These are phyloP conservation scores for Candida pseudoglaebosa DNA, from an alignment of 805 yeast species.

Conservation along the genomic window DNA sequence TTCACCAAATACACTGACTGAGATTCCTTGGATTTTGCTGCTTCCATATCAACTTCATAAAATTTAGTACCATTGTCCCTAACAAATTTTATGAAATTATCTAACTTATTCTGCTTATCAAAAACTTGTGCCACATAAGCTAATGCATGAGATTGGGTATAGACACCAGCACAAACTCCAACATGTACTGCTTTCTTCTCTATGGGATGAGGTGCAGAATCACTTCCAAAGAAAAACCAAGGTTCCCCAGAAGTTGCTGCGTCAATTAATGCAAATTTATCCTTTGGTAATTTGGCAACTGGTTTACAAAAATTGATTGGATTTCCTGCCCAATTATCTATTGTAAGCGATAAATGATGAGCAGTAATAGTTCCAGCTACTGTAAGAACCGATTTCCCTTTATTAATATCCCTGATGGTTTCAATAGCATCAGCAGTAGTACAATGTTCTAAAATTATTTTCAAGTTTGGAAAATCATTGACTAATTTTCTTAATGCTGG, in stretches of 20 bases:
- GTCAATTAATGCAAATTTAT: constrained; percentile 69
- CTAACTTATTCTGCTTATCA: constrained; percentile 59
- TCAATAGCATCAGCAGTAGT: constrained; percentile 87
- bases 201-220: constrained; percentile 95
- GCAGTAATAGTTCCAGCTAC: constrained; percentile 96
- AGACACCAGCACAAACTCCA: constrained; percentile 98
- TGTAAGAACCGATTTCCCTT: constrained; percentile 34
- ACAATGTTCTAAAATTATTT: constrained; percentile 90
- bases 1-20: constrained; percentile 48
- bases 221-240: constrained; percentile 94
- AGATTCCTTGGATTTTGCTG: constrained; percentile 16
- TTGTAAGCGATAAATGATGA: constrained; percentile 83
- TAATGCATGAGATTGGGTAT: constrained; percentile 79
- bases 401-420: constrained; percentile 57
- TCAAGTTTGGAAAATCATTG: constrained; percentile 75
- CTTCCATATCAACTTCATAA: constrained; percentile 50
- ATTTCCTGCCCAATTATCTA: constrained; percentile 96
- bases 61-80: constrained; percentile 68
- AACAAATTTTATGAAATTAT: constrained; percentile 69
- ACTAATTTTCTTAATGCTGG: constrained; percentile 85
- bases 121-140: constrained; percentile 86
- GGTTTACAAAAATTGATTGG: constrained; percentile 96
- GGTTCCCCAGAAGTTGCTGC: constrained; percentile 94
- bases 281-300: constrained; percentile 89
- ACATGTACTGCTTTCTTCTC: constrained; percentile 68